A percentile compares a stretch with the other conserved stretches of the same genome.
phyloP scores from a whole-genome alignment of 805 yeast genomes.

The Kluyveromyces dobzhanskii region DNA sequence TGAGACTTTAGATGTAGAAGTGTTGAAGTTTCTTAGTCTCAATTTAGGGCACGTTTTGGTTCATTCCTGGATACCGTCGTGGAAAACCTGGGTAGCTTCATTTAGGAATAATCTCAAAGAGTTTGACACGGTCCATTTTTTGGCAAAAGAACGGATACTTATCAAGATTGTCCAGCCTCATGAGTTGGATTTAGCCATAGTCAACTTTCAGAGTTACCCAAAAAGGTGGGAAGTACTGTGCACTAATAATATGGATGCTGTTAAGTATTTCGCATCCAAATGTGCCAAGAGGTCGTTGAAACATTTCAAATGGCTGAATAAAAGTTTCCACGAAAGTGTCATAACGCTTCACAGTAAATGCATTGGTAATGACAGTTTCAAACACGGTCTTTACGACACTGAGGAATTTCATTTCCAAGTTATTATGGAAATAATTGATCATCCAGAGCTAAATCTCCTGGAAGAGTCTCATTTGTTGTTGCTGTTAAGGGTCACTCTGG shows the following conservation, averaged over 20 bases:
- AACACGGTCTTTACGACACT: conserved; percentile 1
- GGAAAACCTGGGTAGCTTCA: conserved; percentile 9
- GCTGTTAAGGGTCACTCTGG: conserved; percentile 15
- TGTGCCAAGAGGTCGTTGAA: conserved; percentile 12
- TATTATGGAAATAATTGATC: conserved; percentile 29
- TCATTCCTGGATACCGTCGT: conserved; percentile 18
- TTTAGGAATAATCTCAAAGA: not conserved
- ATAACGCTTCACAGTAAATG: not conserved
- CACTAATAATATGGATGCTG: conserved; percentile 1
- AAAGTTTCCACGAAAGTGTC: conserved; percentile 5
- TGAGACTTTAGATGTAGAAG: conserved; percentile 8
- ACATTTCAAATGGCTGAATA: conserved; percentile 10
- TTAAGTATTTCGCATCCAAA: conserved; percentile 10
- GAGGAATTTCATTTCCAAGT: conserved; percentile 16
- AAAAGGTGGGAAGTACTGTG: conserved; percentile 3
- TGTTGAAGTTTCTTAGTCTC: conserved; percentile 9
- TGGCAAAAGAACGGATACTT: conserved; percentile 4
- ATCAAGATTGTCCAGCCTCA: conserved; percentile 10
- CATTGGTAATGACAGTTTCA: conserved; percentile 5
- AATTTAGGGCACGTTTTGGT: conserved; percentile 10
- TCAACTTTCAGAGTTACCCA: conserved; percentile 5
- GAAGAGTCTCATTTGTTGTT: conserved; percentile 17
- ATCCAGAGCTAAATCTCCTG: conserved; percentile 22
- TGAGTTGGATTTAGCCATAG: conserved; percentile 17
- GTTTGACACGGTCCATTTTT: not conserved